Base-by-base conservation (phyloP, 768 basidiomycete genomes). In the Kockovaella imperatae region DNA sequence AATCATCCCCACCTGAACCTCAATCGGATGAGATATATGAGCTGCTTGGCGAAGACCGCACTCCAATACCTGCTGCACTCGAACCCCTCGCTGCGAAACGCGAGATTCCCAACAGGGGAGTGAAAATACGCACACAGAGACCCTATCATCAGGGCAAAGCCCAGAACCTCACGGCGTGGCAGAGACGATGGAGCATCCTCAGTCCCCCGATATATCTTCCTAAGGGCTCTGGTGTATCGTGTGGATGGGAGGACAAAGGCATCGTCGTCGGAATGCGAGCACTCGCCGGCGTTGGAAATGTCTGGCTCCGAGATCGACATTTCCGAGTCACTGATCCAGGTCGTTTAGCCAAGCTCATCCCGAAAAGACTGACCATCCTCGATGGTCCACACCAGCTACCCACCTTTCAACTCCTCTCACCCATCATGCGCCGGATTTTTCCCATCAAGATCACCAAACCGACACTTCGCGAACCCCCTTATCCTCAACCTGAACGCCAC, bases 181-280 rank as follows among this genome's bases (percentile, higher is more conserved):
- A 15, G 34, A 5, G 23, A n/a, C n/a, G 31, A 20, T 13, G 42
- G 42, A n/a, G 24, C 38, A 10, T n/a, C 11, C 11, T 3, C 15
- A 5, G 38, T 39, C 2, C 2, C 13, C 2, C 36, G n/a, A 23
- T 8, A 15, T 30, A 25, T 38, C 32, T 8, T 20, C 25, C 8
- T n/a, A n/a, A n/a, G n/a, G n/a, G n/a, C n/a, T n/a, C n/a, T n/a
- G n/a, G n/a, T n/a, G n/a, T n/a, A n/a, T n/a, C n/a, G n/a, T n/a
- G n/a, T n/a, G 64, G 64, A 3, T 62, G 60, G 59, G 63, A 66
- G 34, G 35, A 35, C 1, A 28, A 11, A 25, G 47, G 52, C 3
- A 35, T 60, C 7, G 25, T 59, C 2, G 52, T 47, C 15, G 41
- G 40, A 14, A 43, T 67, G 15, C 48, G 61, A 13, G 28, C 46